Percentiles rank a stretch among this genome's conserved stretches.
These are phyloP conservation scores for Deuterostichococcus epilithicus DNA, from an alignment of 139 green algal species.

Conservation along the genomic window DNA sequence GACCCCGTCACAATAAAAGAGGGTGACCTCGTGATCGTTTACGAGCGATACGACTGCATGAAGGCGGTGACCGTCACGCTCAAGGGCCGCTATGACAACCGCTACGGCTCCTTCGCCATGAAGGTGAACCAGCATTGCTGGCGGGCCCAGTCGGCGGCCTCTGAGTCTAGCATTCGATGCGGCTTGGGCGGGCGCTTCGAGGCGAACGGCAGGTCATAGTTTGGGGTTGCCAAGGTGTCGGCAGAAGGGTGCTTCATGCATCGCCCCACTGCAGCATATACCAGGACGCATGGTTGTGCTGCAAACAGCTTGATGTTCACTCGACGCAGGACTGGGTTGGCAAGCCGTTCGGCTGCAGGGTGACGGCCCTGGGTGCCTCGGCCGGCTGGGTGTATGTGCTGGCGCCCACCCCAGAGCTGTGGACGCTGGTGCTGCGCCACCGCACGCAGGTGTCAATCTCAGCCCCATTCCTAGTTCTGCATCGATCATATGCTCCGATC, in stretches of 20 bases:
- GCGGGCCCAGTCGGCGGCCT: too few relatives aligned
- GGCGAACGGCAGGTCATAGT: too few relatives aligned
- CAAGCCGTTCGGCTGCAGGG: conserved; percentile 64
- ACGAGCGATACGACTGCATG: conserved; percentile 70
- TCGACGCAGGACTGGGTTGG: conserved; percentile 77
- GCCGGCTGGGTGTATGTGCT: conserved; percentile 76
- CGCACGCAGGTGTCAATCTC: too few relatives aligned
- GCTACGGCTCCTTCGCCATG: conserved; percentile 58
- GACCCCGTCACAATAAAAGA: conserved; percentile 39
- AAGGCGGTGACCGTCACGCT: conserved; percentile 52
- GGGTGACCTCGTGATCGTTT: conserved; percentile 80
- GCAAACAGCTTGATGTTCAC: background rate
- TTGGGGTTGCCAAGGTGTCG: too few relatives aligned
- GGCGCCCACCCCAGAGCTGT: conserved; percentile 84
- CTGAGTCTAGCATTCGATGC: too few relatives aligned
- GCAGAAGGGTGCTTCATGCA: background rate
- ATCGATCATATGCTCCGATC: too few relatives aligned
- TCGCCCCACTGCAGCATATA: too few relatives aligned
- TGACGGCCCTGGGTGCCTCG: conserved; percentile 25
- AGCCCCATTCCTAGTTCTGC: too few relatives aligned
- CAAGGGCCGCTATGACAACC: conserved; percentile 41
- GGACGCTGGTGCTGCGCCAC: conserved; percentile 80
- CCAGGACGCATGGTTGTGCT: too few relatives aligned
- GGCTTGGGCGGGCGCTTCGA: too few relatives aligned
- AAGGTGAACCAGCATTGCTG: conserved; percentile 30